These are phyloP conservation scores for Penicillium sp. DNA, from an alignment of 2,329 filamentous ascomycete species.

Conservation along the genomic window DNA sequence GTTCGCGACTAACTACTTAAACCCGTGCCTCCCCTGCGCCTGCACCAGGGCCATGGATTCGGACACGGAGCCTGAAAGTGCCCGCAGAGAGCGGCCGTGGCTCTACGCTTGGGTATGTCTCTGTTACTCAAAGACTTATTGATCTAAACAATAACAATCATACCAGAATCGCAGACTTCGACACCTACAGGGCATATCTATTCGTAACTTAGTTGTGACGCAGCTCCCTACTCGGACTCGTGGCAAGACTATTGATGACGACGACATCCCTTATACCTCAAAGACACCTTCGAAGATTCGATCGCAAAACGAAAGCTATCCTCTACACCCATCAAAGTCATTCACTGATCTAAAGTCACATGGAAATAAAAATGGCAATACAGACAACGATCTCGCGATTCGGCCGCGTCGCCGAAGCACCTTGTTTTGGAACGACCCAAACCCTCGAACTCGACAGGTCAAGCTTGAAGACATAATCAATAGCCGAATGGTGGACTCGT, in stretches of 20 bases:
- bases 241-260: constrained; percentile 71
- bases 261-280: constrained; percentile 67
- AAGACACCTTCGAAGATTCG: constrained; percentile 69
- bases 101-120: constrained; percentile 52
- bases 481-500: constrained; percentile 76
- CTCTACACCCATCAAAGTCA: constrained; percentile 59
- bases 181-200: constrained; percentile 81
- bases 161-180: constrained; percentile 79
- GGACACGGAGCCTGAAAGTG: constrained; percentile 27
- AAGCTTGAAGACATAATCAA: constrained; percentile 73
- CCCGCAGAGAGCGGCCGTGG: constrained; percentile 51
- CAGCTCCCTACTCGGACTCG: constrained; percentile 53
- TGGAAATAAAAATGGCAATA: constrained; percentile 14
- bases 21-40: constrained; percentile 5
- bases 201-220: constrained; percentile 79
- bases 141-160: constrained; percentile 13
- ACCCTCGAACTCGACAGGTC: constrained; percentile 65
- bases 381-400: constrained; percentile 20
- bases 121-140: neutral
- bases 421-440: constrained; percentile 63
- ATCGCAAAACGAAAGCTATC: constrained; percentile 51
- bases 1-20: neutral
- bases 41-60: constrained; percentile 11
- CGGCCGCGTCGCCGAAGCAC: constrained; percentile 57
- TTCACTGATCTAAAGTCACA: constrained; percentile 54